phyloP scores from a whole-genome alignment of 495 filamentous ascomycete genomes.

The Letharia lupina region DNA sequence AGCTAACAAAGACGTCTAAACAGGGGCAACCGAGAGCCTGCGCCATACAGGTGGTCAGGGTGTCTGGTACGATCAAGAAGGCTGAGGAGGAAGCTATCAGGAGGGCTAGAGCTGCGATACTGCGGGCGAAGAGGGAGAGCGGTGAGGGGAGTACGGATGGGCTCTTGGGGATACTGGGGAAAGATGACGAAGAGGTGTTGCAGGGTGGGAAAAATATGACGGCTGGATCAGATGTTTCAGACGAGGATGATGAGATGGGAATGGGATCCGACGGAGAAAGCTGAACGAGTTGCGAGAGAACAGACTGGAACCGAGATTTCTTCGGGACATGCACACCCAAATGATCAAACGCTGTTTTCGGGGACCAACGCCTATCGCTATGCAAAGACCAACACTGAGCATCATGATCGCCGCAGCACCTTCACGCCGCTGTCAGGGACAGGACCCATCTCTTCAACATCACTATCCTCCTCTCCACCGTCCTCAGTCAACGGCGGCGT shows the following conservation, averaged over 20 bases:
- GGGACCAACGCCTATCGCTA: neutral
- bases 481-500: conserved; percentile 19
- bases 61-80: conserved; percentile 91
- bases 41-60: conserved; percentile 76
- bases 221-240: conserved; percentile 26
- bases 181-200: conserved; percentile 35
- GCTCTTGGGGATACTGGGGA: conserved; percentile 28
- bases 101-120: conserved; percentile 61
- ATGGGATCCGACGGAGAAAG: conserved; percentile 21
- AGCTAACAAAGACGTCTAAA: conserved; percentile 46
- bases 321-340: neutral
- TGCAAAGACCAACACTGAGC: neutral
- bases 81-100: conserved; percentile 81
- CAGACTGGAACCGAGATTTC: neutral
- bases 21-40: conserved; percentile 41
- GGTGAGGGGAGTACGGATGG: conserved; percentile 27
- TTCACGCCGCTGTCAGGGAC: conserved; percentile 41
- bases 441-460: conserved; percentile 30
- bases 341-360: neutral
- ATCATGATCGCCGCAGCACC: conserved; percentile 37
- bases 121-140: conserved; percentile 45
- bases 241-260: conserved; percentile 36
- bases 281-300: neutral
- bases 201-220: conserved; percentile 32
- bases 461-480: conserved; percentile 31